These are phyloP conservation scores for Neurospora sp. DNA, from an alignment of 495 filamentous ascomycete genomes.

Conservation along the genomic window DNA sequence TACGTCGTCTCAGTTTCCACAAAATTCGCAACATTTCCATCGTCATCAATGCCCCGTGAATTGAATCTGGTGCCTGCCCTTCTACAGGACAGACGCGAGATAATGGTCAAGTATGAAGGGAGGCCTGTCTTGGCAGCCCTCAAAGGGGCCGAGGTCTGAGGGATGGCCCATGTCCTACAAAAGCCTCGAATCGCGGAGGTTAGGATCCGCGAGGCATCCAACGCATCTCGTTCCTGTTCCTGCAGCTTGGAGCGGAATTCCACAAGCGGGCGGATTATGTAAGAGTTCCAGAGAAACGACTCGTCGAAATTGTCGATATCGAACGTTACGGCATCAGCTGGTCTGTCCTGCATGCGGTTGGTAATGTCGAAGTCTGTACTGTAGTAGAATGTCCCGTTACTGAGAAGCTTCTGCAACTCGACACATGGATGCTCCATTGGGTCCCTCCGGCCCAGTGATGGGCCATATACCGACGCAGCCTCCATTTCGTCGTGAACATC, in stretches of 20 bases:
- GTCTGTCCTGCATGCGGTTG: constrained; percentile 80
- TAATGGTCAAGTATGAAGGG: constrained; percentile 74
- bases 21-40: constrained; percentile 92
- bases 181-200: constrained; percentile 94
- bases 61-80: constrained; percentile 95
- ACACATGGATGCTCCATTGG: constrained; percentile 76
- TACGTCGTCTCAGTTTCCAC: constrained; percentile 57
- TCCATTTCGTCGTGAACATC: constrained; percentile 45
- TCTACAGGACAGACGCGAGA: constrained; percentile 83
- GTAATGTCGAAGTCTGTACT: constrained; percentile 95
- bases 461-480: constrained; percentile 42
- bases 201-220: constrained; percentile 78
- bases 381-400: constrained; percentile 96
- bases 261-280: constrained; percentile 91
- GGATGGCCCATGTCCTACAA: constrained; percentile 71
- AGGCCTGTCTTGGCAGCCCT: constrained; percentile 56
- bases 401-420: constrained; percentile 80
- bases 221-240: constrained; percentile 54
- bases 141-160: constrained; percentile 44
- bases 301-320: constrained; percentile 79
- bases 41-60: constrained; percentile 90
- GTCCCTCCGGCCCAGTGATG: constrained; percentile 53
- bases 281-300: constrained; percentile 92
- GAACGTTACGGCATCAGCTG: constrained; percentile 50
- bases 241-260: constrained; percentile 75